A percentile compares a stretch with the other conserved stretches of the same genome.
Evolutionary conservation across 73 alveolate genomes (phyloP).

Genomic region (Urostyla sp.): DNA sequence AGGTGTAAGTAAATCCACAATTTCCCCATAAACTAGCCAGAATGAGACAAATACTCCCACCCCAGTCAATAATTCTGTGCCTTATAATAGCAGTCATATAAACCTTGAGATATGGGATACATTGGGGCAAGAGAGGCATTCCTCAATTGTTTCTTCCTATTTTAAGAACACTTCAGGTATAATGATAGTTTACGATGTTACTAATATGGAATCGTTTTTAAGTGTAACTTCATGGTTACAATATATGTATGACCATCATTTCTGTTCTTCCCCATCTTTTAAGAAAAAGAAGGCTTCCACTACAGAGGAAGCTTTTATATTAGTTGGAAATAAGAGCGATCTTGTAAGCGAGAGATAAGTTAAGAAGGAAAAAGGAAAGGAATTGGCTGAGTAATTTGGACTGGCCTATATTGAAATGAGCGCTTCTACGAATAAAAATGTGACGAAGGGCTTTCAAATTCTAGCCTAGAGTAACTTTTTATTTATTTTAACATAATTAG

Average conservation of each 20-base stretch:
- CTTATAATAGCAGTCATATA: too few species aligned
- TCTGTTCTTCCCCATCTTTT: too few species aligned
- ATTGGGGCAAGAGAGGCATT: constrained; percentile 38
- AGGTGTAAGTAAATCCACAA: too few species aligned
- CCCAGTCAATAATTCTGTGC: too few species aligned
- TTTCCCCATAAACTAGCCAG: too few species aligned
- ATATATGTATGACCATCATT: constrained; percentile 11
- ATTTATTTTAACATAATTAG: background rate
- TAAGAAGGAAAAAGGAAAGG: constrained; percentile 14
- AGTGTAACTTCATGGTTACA: constrained; percentile 18
- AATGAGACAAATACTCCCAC: too few species aligned
- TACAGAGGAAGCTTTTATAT: constrained; percentile 1
- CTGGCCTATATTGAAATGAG: constrained; percentile 36
- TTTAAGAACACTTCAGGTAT: constrained; percentile 27
- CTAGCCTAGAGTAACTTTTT: constrained; percentile 9
- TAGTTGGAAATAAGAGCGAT: constrained; percentile 46
- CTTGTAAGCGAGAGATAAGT: constrained; percentile 12
- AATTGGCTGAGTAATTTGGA: constrained; percentile 17
- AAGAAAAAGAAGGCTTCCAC: background rate
- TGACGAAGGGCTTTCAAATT: background rate
- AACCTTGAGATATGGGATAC: constrained; percentile 46
- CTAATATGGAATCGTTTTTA: constrained; percentile 39
- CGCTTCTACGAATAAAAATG: constrained; percentile 7
- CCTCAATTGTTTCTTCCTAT: constrained; percentile 9
- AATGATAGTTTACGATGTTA: constrained; percentile 30